Base-by-base conservation (phyloP, 495 filamentous ascomycete genomes). In the Immersiella caudata region DNA sequence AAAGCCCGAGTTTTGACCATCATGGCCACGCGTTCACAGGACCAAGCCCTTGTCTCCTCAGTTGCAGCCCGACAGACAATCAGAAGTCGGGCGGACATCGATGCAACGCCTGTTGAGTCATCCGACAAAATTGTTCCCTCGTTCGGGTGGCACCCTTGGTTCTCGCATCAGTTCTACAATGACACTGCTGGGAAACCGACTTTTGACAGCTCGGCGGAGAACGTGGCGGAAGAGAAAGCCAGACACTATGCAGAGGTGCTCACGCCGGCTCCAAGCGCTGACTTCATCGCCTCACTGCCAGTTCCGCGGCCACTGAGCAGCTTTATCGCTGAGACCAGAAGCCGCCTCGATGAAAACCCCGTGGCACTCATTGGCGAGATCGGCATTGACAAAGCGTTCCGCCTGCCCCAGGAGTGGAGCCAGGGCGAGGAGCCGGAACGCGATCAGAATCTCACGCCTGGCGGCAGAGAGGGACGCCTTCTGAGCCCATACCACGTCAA, bases 61-160 rank as follows among this genome's bases (percentile, higher is more conserved):
- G 84, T 90, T 60, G 90, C 93, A 1, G 76, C 82, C 29, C 57
- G 83, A 71, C 76, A 80, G 14, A 71, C 76, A 62, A 69, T 75
- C 67, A 60, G 66, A 16, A 62, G 74, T 69, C 24, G 63, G 20
- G 61, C 65, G 6, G 61, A 52, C 14, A 33, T 75, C 25, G 35
- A 66, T 22, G 21, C 40, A 22, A 18, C 61, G 20, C 29, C 50
- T 49, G 62, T 62, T n/a, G 60, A 60, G 51, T 63, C 49, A 57
- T 62, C 69, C 73, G 60, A 69, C 70, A 76, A 68, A 73, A 73
- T 97, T 14, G 67, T 97, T 1, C 94, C 95, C 0, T 89, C 88
- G 29, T 99, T 97, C 79, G 95, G 95, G n/a, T 97, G 94, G 93
- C 95, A 99, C 76, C 96, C 96, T 0, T 99, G 95, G 95, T 99